Percentiles rank a stretch among this genome's conserved stretches.
Evolutionary conservation across 139 green algal species (phyloP).

Genomic region (Coelastrella sp.): DNA sequence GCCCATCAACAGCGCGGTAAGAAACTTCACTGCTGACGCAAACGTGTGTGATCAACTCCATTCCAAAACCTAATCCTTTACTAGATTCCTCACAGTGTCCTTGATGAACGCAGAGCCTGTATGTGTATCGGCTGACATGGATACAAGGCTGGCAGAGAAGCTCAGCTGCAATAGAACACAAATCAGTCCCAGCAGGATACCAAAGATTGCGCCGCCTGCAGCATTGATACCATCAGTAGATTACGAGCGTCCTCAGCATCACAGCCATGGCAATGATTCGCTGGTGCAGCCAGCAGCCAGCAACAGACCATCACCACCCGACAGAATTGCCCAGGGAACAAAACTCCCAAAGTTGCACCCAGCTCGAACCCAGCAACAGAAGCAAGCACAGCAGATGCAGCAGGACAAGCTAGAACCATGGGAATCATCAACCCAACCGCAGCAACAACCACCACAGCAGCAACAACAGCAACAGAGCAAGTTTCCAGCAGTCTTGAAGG

Average conservation of each 20-base stretch:
- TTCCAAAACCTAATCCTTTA: no score
- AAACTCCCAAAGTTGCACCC: no score
- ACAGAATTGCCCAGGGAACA: no score
- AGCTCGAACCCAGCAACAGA: neutral
- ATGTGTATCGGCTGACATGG: neutral
- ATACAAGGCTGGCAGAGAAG: neutral
- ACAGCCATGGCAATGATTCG: neutral
- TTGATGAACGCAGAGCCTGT: neutral
- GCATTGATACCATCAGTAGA: neutral
- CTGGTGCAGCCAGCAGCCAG: neutral
- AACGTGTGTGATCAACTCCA: no score
- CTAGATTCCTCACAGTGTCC: no score
- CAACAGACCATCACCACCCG: neutral
- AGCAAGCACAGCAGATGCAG: neutral
- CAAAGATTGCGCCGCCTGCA: neutral
- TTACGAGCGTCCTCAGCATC: neutral
- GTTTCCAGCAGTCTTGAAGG: neutral
- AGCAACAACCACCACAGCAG: constrained; percentile 18
- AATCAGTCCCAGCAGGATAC: constrained; percentile 29
- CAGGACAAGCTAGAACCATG: neutral
- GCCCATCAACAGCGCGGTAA: neutral
- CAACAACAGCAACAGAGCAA: neutral
- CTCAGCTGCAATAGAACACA: neutral
- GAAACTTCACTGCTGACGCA: no score
- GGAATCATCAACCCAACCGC: neutral